Conservation (phyloP, 2,329 filamentous ascomycete genomes). For the Coniochaeta hoffmannii region DNA sequence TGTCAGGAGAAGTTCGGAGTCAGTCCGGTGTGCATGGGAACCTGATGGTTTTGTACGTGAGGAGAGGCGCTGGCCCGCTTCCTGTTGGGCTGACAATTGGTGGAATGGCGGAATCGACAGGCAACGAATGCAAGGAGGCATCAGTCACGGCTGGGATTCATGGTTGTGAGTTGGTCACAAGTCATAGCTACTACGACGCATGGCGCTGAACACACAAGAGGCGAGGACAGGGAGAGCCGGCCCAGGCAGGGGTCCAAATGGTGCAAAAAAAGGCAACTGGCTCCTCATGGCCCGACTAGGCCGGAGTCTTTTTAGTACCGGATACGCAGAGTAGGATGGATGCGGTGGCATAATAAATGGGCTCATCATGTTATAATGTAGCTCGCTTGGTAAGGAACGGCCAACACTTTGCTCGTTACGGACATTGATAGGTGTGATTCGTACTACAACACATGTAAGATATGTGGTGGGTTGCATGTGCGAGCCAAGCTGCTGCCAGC, state of each 20-base stretch:
- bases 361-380: background rate
- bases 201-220: background rate
- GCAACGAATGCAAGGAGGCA: background rate
- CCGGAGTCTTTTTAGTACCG: background rate
- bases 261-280: too few relatives aligned
- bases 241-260: background rate
- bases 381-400: too few relatives aligned
- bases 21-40: background rate
- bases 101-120: background rate
- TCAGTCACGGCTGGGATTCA: constrained; percentile 1
- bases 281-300: background rate
- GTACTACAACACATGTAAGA: constrained; percentile 1
- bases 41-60: background rate
- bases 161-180: background rate
- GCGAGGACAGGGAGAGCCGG: background rate
- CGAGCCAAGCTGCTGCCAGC: background rate
- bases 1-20: background rate
- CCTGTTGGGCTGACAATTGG: background rate
- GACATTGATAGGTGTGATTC: background rate
- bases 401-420: background rate
- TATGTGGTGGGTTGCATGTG: background rate
- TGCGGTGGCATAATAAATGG: background rate
- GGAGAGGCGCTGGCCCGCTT: background rate
- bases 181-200: background rate
- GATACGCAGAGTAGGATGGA: background rate